Conservation (phyloP, 257 asterid species). For the Striga asiatica region DNA sequence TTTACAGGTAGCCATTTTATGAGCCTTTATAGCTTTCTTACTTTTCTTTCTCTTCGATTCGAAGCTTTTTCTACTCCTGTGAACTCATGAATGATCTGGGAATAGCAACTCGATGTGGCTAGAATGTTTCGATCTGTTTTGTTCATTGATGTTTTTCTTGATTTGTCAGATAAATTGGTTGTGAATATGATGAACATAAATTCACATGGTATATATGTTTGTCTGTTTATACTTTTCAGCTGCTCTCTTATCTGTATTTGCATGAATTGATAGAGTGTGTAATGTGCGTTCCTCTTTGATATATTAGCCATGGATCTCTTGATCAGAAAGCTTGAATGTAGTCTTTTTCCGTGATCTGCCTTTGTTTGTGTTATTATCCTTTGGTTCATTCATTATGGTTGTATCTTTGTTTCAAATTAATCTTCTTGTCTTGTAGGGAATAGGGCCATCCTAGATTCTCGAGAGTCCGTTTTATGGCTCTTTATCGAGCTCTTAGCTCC, state of each 20-base stretch:
- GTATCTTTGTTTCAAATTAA: background rate
- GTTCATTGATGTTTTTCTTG: too few relatives aligned
- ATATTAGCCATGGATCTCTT: too few relatives aligned
- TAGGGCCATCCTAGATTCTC: conserved; percentile 1
- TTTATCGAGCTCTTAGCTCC: conserved; percentile 21
- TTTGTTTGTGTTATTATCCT: background rate
- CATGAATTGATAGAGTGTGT: too few relatives aligned
- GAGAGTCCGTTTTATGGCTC: conserved; percentile 27
- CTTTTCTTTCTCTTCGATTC: background rate
- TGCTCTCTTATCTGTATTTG: too few relatives aligned
- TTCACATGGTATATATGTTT: too few relatives aligned
- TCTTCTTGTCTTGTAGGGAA: conserved; percentile 3
- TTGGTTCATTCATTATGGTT: background rate
- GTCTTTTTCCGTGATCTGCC: background rate
- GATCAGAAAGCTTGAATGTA: too few relatives aligned
- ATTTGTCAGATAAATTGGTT: too few relatives aligned
- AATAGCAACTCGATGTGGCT: background rate
- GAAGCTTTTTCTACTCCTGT: conserved; percentile 1
- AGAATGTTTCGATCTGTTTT: background rate
- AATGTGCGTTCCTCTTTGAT: too few relatives aligned
- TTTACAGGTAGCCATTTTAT: conserved; percentile 1
- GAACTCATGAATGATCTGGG: background rate
- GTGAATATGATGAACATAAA: too few relatives aligned
- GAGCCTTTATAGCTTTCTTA: background rate
- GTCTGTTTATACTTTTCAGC: too few relatives aligned